A percentile compares a stretch with the other conserved stretches of the same genome.
Evolutionary conservation across 495 filamentous ascomycete genomes (phyloP).

Genomic region (Penicillium robsamsonii): DNA sequence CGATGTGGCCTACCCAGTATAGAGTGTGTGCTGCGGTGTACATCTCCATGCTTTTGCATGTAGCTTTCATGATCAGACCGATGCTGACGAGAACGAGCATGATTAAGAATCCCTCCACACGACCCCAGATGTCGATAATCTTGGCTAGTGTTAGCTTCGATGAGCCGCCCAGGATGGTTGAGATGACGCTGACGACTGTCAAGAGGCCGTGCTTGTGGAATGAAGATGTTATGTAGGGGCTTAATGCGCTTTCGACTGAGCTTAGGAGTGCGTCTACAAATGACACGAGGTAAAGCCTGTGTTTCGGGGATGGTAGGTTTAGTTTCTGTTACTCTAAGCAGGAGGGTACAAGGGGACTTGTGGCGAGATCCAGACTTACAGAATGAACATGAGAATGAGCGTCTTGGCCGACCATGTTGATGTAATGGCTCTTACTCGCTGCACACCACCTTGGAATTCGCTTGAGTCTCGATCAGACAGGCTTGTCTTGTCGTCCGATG

Average conservation of each 20-base stretch:
- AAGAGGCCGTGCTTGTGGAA: conserved; percentile 24
- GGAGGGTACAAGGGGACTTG: neutral
- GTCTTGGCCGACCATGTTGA: conserved; percentile 7
- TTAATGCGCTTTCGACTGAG: conserved; percentile 13
- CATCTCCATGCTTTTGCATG: conserved; percentile 35
- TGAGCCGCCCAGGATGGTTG: conserved; percentile 54
- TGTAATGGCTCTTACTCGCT: conserved; percentile 13
- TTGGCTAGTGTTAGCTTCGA: conserved; percentile 59
- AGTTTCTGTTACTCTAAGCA: neutral
- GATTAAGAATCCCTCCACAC: conserved; percentile 47
- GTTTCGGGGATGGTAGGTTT: neutral
- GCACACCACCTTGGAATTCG: conserved; percentile 9
- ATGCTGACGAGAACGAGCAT: conserved; percentile 20
- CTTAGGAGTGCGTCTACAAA: conserved; percentile 13
- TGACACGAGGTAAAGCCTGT: conserved; percentile 18
- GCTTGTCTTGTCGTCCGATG: neutral
- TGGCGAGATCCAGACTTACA: conserved; percentile 1
- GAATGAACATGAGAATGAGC: conserved; percentile 11
- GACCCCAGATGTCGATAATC: conserved; percentile 58
- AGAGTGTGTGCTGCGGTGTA: conserved; percentile 47
- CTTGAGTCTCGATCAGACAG: conserved; percentile 2
- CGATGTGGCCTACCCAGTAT: conserved; percentile 52
- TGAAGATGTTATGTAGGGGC: conserved; percentile 24
- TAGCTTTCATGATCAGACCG: conserved; percentile 47
- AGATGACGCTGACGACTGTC: conserved; percentile 21